Evolutionary conservation across 257 asterid genomes (phyloP), one percentile per base, ranked within the genome.

Genomic region (Gentiana macrophylla): DNA sequence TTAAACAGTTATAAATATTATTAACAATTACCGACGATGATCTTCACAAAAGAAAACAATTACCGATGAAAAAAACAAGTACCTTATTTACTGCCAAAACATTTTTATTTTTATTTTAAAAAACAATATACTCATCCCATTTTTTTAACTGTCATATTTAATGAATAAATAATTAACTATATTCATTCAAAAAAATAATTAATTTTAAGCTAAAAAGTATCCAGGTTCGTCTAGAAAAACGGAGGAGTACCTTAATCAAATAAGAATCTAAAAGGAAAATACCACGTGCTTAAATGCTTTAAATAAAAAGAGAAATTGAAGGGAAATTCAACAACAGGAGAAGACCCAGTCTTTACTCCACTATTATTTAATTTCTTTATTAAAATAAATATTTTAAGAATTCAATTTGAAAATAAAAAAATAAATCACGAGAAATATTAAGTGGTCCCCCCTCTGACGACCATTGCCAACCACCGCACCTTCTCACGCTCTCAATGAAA

Each of bases 251-350:
- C 37, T 76, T 74, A 67, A 75, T 62, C 67, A 53, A 0, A 24
- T 24, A 10, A 15, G 47, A 50, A 48, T 15, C 4, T 3, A 33
- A 44, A 33, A 56, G 0, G 44, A 46, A 67, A 73, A 71, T 33
- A 80, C 46, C 80, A 83, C 93, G 93, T 83, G 83, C 64, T 72
- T 63, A 32, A 77, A 74, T 52, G 63, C 53, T 38, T 32, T 52
- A n/a, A 36, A 52, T 37, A 50, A 36, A 33, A 57, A 47, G 3
- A 2, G 46, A 4, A 41, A 41, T 10, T 10, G 8, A 41, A 41
- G 0, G n/a, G 46, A 24, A 24, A 24, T 24, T 24, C 24, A 52
- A 50, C 55, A 50, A 0, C 35, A 52, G 5, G 48, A 34, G 45
- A 12, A 64, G 49, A 9, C 53, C 49, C 51, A 38, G 52, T 24